Evolutionary conservation across 768 basidiomycete species (phyloP).

Genomic region (Mycena vulgaris): DNA sequence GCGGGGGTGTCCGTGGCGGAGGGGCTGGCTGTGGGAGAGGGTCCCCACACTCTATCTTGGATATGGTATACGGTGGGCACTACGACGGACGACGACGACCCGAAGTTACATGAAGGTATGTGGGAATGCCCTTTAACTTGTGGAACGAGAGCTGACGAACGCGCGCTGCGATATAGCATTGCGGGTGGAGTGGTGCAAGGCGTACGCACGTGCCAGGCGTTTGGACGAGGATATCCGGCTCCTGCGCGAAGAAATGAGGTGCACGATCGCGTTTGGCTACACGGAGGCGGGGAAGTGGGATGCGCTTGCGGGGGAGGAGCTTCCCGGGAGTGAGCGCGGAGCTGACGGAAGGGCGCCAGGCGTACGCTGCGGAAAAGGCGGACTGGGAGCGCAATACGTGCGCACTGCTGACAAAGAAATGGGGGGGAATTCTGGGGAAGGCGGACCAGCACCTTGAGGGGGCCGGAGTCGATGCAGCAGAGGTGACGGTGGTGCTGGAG

Average conservation of each 20-base stretch:
- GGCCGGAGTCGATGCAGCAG: not conserved
- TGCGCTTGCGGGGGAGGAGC: not conserved
- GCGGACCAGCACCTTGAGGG: not conserved
- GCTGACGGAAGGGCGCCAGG: not conserved
- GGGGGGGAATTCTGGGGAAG: not conserved
- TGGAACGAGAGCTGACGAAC: not conserved
- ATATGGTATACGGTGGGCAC: not conserved
- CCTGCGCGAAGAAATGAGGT: constrained; percentile 11
- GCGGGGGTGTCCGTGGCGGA: constrained; percentile 6
- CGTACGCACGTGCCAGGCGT: not conserved
- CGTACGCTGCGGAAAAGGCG: not conserved
- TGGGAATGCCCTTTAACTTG: too few relatives aligned
- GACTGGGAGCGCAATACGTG: not conserved
- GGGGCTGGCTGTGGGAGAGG: not conserved
- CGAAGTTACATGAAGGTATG: constrained; percentile 1
- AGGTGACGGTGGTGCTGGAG: not conserved
- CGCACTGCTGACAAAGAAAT: not conserved
- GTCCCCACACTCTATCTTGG: constrained; percentile 3
- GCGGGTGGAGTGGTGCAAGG: constrained; percentile 13
- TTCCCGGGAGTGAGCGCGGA: not conserved
- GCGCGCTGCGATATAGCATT: not conserved
- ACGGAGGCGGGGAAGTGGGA: not conserved
- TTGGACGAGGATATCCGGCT: constrained; percentile 18
- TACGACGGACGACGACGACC: not conserved
- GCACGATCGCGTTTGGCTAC: not conserved